Conservation (phyloP, 2,329 filamentous ascomycete genomes). For the Seiridium cupressi region DNA sequence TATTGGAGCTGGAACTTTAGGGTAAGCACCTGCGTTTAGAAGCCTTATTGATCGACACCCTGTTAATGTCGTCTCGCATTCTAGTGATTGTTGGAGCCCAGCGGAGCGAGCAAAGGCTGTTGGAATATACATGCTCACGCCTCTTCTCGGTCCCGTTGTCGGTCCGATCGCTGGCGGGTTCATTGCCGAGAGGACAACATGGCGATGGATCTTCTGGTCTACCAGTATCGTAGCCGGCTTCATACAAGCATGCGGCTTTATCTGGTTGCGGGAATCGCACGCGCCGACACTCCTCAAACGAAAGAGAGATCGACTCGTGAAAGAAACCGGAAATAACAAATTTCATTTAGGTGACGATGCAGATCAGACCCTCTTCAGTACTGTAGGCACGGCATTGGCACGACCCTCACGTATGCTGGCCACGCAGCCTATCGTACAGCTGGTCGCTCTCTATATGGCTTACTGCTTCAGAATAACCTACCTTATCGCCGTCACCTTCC, state of each 20-base stretch:
- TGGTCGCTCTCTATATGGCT: not conserved
- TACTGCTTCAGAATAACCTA: not conserved
- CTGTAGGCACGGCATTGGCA: not conserved
- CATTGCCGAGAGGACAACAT: constrained; percentile 35
- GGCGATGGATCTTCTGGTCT: constrained; percentile 47
- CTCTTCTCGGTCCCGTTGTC: constrained; percentile 26
- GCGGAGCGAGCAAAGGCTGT: constrained; percentile 40
- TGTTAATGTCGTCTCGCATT: not conserved
- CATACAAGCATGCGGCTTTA: constrained; percentile 30
- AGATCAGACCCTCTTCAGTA: not conserved
- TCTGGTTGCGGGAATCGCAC: constrained; percentile 43
- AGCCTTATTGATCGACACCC: constrained; percentile 42
- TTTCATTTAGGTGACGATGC: not conserved
- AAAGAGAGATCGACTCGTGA: not conserved
- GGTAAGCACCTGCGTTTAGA: constrained; percentile 1
- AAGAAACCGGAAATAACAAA: not conserved
- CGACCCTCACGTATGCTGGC: not conserved
- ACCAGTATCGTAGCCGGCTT: constrained; percentile 33
- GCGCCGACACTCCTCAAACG: constrained; percentile 23
- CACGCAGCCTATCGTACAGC: not conserved
- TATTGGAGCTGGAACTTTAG: constrained; percentile 31
- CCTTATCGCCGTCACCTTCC: not conserved
- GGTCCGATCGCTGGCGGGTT: constrained; percentile 37
- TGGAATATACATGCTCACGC: constrained; percentile 37
- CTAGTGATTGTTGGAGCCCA: constrained; percentile 24